These are phyloP conservation scores for Lecanosticta acicola DNA, from an alignment of 2,329 filamentous ascomycete species.

Conservation along the genomic window DNA sequence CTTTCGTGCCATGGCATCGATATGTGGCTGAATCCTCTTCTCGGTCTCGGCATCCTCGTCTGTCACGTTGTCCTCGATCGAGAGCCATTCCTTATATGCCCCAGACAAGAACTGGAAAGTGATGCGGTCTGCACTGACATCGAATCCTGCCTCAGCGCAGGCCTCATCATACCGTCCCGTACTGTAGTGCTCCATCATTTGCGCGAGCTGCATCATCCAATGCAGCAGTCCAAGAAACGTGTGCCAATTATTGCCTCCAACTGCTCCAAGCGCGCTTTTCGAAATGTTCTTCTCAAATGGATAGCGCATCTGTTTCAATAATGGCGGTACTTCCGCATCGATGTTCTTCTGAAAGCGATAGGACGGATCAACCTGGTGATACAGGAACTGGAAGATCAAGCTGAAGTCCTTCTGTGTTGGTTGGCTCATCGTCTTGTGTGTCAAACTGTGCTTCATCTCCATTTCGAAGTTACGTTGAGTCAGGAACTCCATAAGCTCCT, in stretches of 20 bases:
- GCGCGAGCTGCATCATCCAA: slow-evolving; percentile 98
- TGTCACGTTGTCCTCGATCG: slow-evolving; percentile 72
- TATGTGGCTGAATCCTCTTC: slow-evolving; percentile 71
- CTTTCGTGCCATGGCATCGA: slow-evolving; percentile 78
- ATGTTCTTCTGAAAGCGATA: slow-evolving; percentile 93
- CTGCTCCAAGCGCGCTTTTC: slow-evolving; percentile 90
- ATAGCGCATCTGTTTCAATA: slow-evolving; percentile 89
- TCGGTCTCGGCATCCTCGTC: slow-evolving; percentile 79
- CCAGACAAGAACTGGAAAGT: slow-evolving; percentile 88
- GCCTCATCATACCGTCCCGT: slow-evolving; percentile 80
- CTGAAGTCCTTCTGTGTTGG: slow-evolving; percentile 99
- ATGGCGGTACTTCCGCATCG: slow-evolving; percentile 86
- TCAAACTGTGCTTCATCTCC: slow-evolving; percentile 93
- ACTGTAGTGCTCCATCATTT: slow-evolving; percentile 84
- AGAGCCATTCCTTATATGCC: slow-evolving; percentile 89
- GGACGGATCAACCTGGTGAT: slow-evolving; percentile 88
- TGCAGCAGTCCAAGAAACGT: slow-evolving; percentile 89
- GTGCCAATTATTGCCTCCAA: slow-evolving; percentile 95
- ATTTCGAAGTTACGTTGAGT: slow-evolving; percentile 93
- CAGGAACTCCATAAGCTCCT: slow-evolving; percentile 87
- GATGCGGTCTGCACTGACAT: slow-evolving; percentile 83
- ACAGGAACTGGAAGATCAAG: slow-evolving; percentile 96
- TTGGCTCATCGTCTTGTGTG: slow-evolving; percentile 82
- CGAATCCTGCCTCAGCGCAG: slow-evolving; percentile 78
- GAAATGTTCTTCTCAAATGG: slow-evolving; percentile 94